Evolutionary conservation across 2,329 filamentous ascomycete species (phyloP), one percentile per base, ranked within the genome.

Genomic region (Cytospora leucostoma): DNA sequence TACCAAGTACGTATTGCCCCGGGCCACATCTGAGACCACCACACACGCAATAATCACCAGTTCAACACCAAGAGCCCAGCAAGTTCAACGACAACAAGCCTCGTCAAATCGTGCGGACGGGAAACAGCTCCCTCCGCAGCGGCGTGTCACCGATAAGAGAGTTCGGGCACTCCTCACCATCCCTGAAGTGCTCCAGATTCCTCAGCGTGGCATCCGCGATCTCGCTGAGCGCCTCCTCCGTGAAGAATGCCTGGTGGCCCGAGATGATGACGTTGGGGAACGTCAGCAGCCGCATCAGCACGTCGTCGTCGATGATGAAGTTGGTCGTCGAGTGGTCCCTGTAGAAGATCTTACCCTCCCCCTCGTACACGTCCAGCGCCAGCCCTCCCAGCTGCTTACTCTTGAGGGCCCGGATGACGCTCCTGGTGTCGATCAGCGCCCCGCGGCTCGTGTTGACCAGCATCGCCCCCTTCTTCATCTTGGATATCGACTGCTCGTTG

Each of bases 171-270:
- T 70, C 71, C 17, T 70, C 69, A 0, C 66, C 70, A 11, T 64
- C 66, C 32, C 73, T 68, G 19, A 82, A 80, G 65, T 83, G 80
- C 34, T 77, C 76, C 4, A 88, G 70, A 71, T 89, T 89, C 62
- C 75, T 73, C 65, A 89, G 69, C 1, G 86, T 89, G 59, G 79
- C 82, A 53, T 82, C 80, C 1, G 87, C 82, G 68, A 90, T 90
- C 74, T 88, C 86, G 8, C 77, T 76, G 56, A 90, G 74, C 1
- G 88, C 88, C 74, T 90, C 87, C 38, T 82, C 76, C 6, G 87
- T 90, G 69, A 90, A 88, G 75, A 90, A 90, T 1, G 85, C 88
- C 76, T 90, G 88, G 68, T 90, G 88, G 0, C 87, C 87, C 67
- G 83, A 87, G 64, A 90, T 76, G 52, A 90, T 72, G 4, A 88